Evolutionary conservation across 2,329 filamentous ascomycete species (phyloP), one percentile per base, ranked within the genome.

Genomic region (Sarocladiaceae sp.): DNA sequence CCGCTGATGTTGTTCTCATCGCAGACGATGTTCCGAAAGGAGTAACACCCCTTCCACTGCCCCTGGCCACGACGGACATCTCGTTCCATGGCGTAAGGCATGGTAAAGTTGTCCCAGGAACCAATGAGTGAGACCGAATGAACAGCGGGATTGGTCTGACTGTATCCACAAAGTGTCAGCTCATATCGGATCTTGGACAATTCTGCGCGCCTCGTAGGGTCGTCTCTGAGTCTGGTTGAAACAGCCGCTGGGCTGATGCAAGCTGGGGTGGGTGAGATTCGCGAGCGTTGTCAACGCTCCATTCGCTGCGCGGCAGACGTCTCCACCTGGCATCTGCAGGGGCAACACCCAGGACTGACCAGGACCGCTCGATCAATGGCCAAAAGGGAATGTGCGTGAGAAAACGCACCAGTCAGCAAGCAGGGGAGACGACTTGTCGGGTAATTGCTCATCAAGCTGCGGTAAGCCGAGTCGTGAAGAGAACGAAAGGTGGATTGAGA

Each of bases 21-120:
- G 61, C 86, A 90, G 60, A 90, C 84, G 64, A 95, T 94, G 66
- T 94, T 84, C 56, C 86, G 83, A 70, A 96, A 96, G 33, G 82
- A 82, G 72, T 94, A 88, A 67, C 90, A 96, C 39, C 91, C 93
- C 63, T 85, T 84, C 91, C 91, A 97, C 67, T 90, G 83, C 56
- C 84, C 83, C 53, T 77, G 77, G 58, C 89, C 87, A 60, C 87
- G 83, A 64, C 87, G 83, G 57, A 72, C 73, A 71, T 97, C 93
- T 60, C 84, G 82, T 66, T 93, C 83, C 84, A 97, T 91, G 42
- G 75, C 75, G 74, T 96, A 93, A 48, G 83, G 75, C 63, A 80
- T 83, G 55, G 79, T 76, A 71, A 97, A 97, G 73, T 96, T 96
- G 73, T 97, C 92, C 93, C 93, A 97, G 57, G 91, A 96, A 56